A percentile compares a stretch with the other conserved stretches of the same genome.
Conservation (phyloP, 208 protist species). For the Leishmania arabica region DNA sequence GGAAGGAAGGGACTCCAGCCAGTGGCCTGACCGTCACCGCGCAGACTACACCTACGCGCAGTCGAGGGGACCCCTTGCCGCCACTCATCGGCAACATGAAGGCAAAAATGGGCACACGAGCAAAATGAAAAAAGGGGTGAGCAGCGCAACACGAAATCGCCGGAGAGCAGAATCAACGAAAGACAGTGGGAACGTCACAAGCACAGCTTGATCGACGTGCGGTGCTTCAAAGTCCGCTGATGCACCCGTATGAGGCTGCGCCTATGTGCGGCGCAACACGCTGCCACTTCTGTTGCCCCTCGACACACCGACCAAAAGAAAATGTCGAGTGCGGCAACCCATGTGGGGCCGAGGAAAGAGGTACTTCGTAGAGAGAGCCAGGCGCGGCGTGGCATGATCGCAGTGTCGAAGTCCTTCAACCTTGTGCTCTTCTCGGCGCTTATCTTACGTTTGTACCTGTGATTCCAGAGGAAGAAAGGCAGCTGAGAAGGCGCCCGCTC, state of each 20-base stretch:
- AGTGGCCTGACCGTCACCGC: background rate
- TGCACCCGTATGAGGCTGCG: background rate
- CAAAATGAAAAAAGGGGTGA: background rate
- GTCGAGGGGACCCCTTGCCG: background rate
- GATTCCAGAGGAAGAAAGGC: background rate
- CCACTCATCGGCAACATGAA: background rate
- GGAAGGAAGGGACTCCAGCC: background rate
- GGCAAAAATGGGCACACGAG: background rate
- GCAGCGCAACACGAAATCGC: background rate
- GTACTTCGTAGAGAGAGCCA: background rate
- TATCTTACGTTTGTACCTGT: background rate
- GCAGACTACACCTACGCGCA: background rate
- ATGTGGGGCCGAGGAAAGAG: background rate
- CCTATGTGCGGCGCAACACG: background rate
- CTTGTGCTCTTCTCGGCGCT: background rate
- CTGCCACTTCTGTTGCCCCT: background rate
- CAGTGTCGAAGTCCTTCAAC: background rate
- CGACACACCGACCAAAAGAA: too few species aligned
- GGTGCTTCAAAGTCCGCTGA: background rate
- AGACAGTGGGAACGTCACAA: background rate
- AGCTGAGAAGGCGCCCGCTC: background rate
- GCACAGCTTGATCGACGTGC: background rate
- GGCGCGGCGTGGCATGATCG: background rate
- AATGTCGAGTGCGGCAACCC: background rate
- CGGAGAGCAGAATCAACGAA: background rate